phyloP scores from a whole-genome alignment of 176 grass and related monocot genomes.

The Musa acuminata region DNA sequence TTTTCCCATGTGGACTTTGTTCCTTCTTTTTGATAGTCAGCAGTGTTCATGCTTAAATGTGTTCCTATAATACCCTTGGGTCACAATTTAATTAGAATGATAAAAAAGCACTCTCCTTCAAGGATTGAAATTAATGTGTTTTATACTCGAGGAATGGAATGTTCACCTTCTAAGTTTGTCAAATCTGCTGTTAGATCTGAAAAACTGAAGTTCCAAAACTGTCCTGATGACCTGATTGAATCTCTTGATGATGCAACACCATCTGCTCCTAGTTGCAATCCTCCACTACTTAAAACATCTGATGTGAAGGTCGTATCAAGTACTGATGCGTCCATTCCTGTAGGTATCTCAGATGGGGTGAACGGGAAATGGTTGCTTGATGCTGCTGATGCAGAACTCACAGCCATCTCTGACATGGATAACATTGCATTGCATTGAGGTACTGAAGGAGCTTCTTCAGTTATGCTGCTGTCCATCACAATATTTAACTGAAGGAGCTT shows the following conservation, averaged over 20 bases:
- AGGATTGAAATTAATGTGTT: not conserved
- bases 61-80: no score
- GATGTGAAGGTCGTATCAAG: constrained; percentile 63
- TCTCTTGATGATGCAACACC: constrained; percentile 64
- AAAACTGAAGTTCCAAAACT: constrained; percentile 65
- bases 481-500: no score
- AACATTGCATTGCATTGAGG: constrained; percentile 39
- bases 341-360: constrained; percentile 68
- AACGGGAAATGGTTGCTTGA: constrained; percentile 75
- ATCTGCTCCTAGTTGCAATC: constrained; percentile 61
- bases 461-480: constrained; percentile 42
- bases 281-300: constrained; percentile 41
- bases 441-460: constrained; percentile 34
- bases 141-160: not conserved
- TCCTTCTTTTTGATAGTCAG: not conserved
- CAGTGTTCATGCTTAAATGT: not conserved
- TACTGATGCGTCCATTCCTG: constrained; percentile 64
- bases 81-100: no score
- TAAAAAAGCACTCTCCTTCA: not conserved
- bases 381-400: constrained; percentile 68
- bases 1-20: not conserved
- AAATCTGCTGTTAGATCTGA: constrained; percentile 90
- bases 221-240: constrained; percentile 61
- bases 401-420: constrained; percentile 61
- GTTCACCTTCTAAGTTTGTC: constrained; percentile 71